phyloP scores from a whole-genome alignment of 345 rosid genomes.

The Citropsis articulata region DNA sequence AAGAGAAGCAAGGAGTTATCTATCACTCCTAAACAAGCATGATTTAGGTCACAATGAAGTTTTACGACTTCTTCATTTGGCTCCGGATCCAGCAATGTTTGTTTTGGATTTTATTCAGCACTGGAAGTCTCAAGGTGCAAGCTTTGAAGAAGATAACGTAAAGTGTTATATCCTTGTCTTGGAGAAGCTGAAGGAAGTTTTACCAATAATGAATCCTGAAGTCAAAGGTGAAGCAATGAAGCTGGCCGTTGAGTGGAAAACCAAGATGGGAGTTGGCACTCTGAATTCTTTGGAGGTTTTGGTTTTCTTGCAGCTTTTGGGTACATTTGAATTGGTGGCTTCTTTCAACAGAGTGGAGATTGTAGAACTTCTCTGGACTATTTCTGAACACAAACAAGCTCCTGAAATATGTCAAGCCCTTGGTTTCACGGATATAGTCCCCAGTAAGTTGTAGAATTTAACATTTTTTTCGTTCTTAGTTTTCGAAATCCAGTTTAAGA shows the following conservation, averaged over 20 bases:
- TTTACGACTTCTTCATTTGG: constrained; percentile 20
- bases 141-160: constrained; percentile 18
- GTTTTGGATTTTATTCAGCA: constrained; percentile 31
- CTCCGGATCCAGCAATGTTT: constrained; percentile 34
- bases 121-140: constrained; percentile 4
- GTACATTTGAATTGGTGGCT: constrained; percentile 32
- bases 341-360: constrained; percentile 31
- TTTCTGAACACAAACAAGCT: constrained; percentile 27
- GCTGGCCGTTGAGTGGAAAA: constrained; percentile 35
- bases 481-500: neutral
- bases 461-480: neutral
- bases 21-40: constrained; percentile 2
- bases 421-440: constrained; percentile 26
- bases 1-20: constrained; percentile 8
- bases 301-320: constrained; percentile 41
- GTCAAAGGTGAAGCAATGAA: constrained; percentile 25
- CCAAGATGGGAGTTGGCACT: constrained; percentile 20
- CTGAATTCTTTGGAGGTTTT: constrained; percentile 28
- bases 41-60: constrained; percentile 19
- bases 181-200: constrained; percentile 31
- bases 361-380: constrained; percentile 22
- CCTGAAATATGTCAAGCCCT: constrained; percentile 26
- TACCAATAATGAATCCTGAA: constrained; percentile 18
- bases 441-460: constrained; percentile 24
- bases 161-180: constrained; percentile 21